Conservation (phyloP, 345 rosid genomes). For the Eucalyptus erythrocorys region DNA sequence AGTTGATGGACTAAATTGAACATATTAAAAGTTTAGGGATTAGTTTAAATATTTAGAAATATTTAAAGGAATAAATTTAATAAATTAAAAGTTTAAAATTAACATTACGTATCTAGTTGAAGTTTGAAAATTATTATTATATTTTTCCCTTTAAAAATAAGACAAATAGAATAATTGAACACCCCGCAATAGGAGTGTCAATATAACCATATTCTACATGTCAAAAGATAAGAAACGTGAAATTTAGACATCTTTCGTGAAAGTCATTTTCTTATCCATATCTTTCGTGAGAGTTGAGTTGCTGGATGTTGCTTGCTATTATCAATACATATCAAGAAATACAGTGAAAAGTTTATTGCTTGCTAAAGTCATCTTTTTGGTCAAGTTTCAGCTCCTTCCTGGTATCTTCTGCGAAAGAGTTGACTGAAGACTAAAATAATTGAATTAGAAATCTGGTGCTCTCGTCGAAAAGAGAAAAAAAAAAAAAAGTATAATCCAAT, state of each 20-base stretch:
- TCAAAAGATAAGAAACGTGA: neutral
- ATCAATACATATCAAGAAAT: neutral
- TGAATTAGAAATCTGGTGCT: neutral
- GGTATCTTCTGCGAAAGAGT: neutral
- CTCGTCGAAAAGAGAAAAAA: no score
- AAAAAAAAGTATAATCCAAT: neutral
- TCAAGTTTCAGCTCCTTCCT: neutral
- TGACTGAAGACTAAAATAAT: neutral
- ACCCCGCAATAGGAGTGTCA: fast-evolving
- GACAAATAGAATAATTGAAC: neutral
- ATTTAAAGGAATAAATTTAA: fast-evolving
- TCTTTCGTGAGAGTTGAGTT: neutral
- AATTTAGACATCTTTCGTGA: neutral
- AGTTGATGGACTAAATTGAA: neutral
- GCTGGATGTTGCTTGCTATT: neutral
- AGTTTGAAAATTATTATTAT: fast-evolving
- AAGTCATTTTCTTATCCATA: neutral
- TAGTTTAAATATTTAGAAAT: neutral
- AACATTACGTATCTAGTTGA: fast-evolving
- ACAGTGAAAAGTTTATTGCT: neutral
- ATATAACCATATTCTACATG: neutral
- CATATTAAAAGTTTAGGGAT: fast-evolving
- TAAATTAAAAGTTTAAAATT: neutral
- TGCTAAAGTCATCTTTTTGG: neutral
- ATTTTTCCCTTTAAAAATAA: no score